Conservation (phyloP, 2,329 filamentous ascomycete species). For the Stagonosporopsis chrysanthemi region DNA sequence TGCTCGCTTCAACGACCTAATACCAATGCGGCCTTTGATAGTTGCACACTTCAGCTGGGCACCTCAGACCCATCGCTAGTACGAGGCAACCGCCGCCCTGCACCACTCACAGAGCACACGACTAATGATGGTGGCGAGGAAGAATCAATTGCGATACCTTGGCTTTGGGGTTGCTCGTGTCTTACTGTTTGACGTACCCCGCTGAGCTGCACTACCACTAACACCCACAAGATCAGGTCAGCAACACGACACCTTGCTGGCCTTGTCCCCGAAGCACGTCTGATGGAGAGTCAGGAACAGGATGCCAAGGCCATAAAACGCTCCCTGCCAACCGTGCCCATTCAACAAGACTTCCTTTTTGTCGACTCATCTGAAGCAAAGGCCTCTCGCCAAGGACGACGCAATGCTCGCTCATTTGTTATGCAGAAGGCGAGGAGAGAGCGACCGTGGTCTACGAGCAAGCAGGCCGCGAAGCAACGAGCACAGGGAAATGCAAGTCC, state of each 20-base stretch:
- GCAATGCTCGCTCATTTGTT: slow-evolving; percentile 51
- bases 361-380: slow-evolving; percentile 49
- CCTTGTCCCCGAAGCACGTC: slow-evolving; percentile 28
- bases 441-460: slow-evolving; percentile 51
- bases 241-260: slow-evolving; percentile 27
- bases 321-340: slow-evolving; percentile 31
- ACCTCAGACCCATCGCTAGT: slow-evolving; percentile 36
- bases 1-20: slow-evolving; percentile 38
- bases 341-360: slow-evolving; percentile 49
- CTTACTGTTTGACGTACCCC: slow-evolving; percentile 28
- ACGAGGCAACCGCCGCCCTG: slow-evolving; percentile 36
- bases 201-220: slow-evolving; percentile 36
- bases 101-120: slow-evolving; percentile 27
- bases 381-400: slow-evolving; percentile 48
- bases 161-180: slow-evolving; percentile 31
- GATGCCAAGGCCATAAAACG: slow-evolving; percentile 31
- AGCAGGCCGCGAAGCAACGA: slow-evolving; percentile 44
- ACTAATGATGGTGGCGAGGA: slow-evolving; percentile 39
- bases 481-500: slow-evolving; percentile 39
- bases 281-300: slow-evolving; percentile 39
- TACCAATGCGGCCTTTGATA: slow-evolving; percentile 47
- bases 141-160: slow-evolving; percentile 39
- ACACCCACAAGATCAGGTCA: slow-evolving; percentile 28
- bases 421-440: slow-evolving; percentile 51
- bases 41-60: slow-evolving; percentile 31